Evolutionary conservation across 495 filamentous ascomycete genomes (phyloP), one percentile per base, ranked within the genome.

Genomic region (Penicillium antarcticum): DNA sequence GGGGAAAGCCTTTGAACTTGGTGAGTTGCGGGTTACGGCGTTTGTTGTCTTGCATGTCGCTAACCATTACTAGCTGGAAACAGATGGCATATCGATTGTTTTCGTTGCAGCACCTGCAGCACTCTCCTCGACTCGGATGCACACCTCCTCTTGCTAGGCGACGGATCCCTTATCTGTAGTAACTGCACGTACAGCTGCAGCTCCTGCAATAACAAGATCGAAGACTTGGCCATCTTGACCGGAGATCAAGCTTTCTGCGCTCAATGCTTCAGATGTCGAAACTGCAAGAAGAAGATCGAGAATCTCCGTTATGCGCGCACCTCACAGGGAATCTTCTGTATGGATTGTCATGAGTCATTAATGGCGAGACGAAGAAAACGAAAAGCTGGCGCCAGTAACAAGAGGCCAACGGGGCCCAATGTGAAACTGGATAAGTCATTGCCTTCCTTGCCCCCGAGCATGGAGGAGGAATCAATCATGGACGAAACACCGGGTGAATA

Each of bases 151-250:
- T 84, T 99, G 14, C 88, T 99, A 47, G 95, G 94, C 59, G 95
- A 99, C 69, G 95, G 94, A 35, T 97, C 94, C 5, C 81, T 99
- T 48, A 97, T 99, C 55, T 99, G 95, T 77, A 97, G 96, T 73
- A 95, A 95, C 65, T 99, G 95, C 76, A 99, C 95, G 35, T 99
- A 99, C 71, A 97, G 91, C 76, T 99, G 95, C 75, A 96, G 88
- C 68, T 92, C 91, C 37, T 99, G 95, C 68, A 84, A 84, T 26
- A 91, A 96, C 67, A 99, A 99, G 77, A 99, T 99, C 51, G 95
- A 99, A 65, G 95, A 99, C 66, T 76, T 97, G 56, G 95, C 95
- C 34, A 99, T 99, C 66, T 78, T 99, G 37, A 99, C 95, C 0
- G 95, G 95, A 45, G 95, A 99, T 62, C 91, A 99, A 67, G 95